A percentile compares a stretch with the other conserved stretches of the same genome.
Conservation (phyloP, 352 stramenopile genomes). For the Pythium sukuiense region DNA sequence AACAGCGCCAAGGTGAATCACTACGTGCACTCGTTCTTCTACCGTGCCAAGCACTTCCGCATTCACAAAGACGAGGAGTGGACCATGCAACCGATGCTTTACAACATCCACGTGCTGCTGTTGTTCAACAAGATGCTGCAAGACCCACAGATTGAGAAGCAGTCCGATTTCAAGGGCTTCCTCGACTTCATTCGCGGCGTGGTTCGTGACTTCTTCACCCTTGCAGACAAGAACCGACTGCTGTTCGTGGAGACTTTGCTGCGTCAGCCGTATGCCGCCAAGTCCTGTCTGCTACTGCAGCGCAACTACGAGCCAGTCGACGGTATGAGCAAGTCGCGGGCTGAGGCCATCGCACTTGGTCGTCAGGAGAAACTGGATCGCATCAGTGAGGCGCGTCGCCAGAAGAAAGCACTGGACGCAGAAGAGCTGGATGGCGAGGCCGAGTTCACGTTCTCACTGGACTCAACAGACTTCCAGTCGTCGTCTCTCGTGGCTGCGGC, state of each 20-base stretch:
- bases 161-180: conserved; percentile 63
- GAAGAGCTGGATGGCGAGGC: conserved; percentile 80
- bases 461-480: conserved; percentile 56
- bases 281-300: conserved; percentile 73
- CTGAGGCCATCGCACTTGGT: conserved; percentile 61
- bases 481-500: conserved; percentile 39
- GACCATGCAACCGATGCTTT: conserved; percentile 87
- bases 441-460: conserved; percentile 77
- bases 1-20: conserved; percentile 87
- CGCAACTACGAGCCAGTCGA: conserved; percentile 72
- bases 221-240: conserved; percentile 79
- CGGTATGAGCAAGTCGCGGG: conserved; percentile 58
- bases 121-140: conserved; percentile 88
- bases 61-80: conserved; percentile 70
- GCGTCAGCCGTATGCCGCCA: conserved; percentile 66
- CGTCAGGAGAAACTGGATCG: conserved; percentile 53
- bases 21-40: conserved; percentile 89
- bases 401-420: conserved; percentile 69
- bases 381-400: conserved; percentile 64
- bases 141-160: conserved; percentile 60
- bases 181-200: conserved; percentile 79
- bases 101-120: conserved; percentile 79
- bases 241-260: conserved; percentile 78
- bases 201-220: conserved; percentile 75
- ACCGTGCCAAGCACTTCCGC: conserved; percentile 79